Conservation (phyloP, 139 green algal species). For the Chlamydomonas eustigma region DNA sequence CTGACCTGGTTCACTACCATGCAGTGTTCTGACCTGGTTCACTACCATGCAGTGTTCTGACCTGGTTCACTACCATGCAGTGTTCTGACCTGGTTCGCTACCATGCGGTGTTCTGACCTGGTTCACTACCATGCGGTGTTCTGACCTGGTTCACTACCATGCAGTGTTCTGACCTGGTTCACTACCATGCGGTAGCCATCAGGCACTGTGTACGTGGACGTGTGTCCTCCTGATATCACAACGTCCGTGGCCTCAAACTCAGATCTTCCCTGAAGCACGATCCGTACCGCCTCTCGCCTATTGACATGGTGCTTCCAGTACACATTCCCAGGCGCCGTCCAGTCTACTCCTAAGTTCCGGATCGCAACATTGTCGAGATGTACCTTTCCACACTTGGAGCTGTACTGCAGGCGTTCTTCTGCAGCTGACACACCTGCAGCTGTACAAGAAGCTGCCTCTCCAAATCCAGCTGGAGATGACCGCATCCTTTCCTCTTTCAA, state of each 20-base stretch:
- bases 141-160: not conserved
- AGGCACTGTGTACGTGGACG: constrained; percentile 81
- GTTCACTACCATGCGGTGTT: no score
- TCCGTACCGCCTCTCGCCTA: constrained; percentile 53
- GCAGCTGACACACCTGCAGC: no score
- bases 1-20: no score
- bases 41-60: no score
- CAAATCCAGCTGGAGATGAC: no score
- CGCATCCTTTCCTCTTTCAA: no score
- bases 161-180: not conserved
- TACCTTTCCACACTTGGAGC: constrained; percentile 57
- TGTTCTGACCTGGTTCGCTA: not conserved
- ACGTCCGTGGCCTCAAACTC: constrained; percentile 87
- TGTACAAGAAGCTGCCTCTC: no score
- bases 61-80: no score
- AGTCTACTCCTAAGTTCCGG: constrained; percentile 85
- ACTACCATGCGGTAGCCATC: constrained; percentile 74
- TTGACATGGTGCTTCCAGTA: constrained; percentile 53
- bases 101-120: not conserved
- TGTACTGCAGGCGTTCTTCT: constrained; percentile 47
- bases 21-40: no score
- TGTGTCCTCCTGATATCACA: constrained; percentile 29
- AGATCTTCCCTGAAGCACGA: constrained; percentile 74
- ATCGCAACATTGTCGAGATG: constrained; percentile 77
- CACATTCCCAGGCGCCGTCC: constrained; percentile 20